These are phyloP conservation scores for Leishmania major DNA, from an alignment of 208 protist genomes.

Conservation along the genomic window DNA sequence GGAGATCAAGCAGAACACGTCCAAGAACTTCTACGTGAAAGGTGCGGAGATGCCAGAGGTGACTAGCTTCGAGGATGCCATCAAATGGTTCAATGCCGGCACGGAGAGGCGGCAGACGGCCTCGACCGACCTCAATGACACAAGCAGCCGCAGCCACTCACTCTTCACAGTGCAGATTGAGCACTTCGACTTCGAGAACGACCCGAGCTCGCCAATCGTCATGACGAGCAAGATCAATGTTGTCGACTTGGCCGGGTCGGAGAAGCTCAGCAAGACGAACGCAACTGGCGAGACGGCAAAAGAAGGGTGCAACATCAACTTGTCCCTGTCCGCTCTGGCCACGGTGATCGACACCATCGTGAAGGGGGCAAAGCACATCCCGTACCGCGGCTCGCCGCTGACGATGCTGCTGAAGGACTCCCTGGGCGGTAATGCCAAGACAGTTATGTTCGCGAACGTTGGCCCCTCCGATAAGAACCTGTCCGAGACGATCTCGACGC, in stretches of 20 bases:
- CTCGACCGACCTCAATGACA: constrained; percentile 92
- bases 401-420: constrained; percentile 95
- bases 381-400: constrained; percentile 89
- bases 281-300: constrained; percentile 92
- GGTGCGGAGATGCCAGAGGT: constrained; percentile 91
- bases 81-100: constrained; percentile 88
- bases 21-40: constrained; percentile 93
- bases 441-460: constrained; percentile 93
- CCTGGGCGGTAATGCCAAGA: constrained; percentile 90
- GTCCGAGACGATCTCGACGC: constrained; percentile 89
- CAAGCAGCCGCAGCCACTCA: constrained; percentile 89
- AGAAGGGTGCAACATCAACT: constrained; percentile 95
- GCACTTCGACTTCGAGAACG: constrained; percentile 88
- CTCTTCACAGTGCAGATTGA: constrained; percentile 92
- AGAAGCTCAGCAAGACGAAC: constrained; percentile 93
- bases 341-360: constrained; percentile 93
- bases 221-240: constrained; percentile 93
- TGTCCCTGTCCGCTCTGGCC: constrained; percentile 91
- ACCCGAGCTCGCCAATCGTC: constrained; percentile 78
- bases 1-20: constrained; percentile 92
- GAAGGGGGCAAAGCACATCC: constrained; percentile 90
- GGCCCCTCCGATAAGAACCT: constrained; percentile 86
- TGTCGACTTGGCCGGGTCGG: constrained; percentile 95
- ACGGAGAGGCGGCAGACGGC: constrained; percentile 89
- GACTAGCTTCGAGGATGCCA: constrained; percentile 81